phyloP scores from a whole-genome alignment of 805 yeast genomes.

The Wickerhamomyces strasburgensis region DNA sequence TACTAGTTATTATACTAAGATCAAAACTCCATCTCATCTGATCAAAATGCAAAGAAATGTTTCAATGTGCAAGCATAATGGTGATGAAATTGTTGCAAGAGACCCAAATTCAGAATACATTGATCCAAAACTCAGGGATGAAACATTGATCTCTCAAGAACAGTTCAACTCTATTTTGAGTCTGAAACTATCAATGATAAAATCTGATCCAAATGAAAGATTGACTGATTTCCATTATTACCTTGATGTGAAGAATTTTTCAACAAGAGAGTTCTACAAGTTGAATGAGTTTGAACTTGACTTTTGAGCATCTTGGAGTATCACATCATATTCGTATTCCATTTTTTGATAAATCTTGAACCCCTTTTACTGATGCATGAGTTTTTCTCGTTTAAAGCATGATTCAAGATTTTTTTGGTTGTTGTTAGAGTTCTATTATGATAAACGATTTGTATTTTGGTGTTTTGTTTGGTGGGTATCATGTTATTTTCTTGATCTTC shows the following conservation, averaged over 20 bases:
- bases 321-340: too few species aligned
- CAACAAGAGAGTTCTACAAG: constrained; percentile 9
- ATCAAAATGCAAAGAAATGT: neutral
- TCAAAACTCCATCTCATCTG: neutral
- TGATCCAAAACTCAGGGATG: neutral
- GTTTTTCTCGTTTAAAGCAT: too few species aligned
- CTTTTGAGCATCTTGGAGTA: too few species aligned
- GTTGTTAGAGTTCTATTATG: too few species aligned
- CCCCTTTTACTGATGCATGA: too few species aligned
- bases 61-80: neutral
- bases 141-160: constrained; percentile 1
- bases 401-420: too few species aligned
- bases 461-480: too few species aligned
- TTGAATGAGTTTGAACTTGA: neutral
- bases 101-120: neutral
- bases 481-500: too few species aligned
- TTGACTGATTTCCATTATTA: constrained; percentile 14
- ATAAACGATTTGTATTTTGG: too few species aligned
- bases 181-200: constrained; percentile 5
- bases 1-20: neutral
- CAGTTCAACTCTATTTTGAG: constrained; percentile 2
- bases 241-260: constrained; percentile 13
- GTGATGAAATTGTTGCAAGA: too few species aligned
- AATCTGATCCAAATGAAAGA: constrained; percentile 12
- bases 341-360: too few species aligned